Evolutionary conservation across 1,284 basidiomycete genomes (phyloP), one percentile per base, ranked within the genome.

Genomic region (Irpex lacteus): DNA sequence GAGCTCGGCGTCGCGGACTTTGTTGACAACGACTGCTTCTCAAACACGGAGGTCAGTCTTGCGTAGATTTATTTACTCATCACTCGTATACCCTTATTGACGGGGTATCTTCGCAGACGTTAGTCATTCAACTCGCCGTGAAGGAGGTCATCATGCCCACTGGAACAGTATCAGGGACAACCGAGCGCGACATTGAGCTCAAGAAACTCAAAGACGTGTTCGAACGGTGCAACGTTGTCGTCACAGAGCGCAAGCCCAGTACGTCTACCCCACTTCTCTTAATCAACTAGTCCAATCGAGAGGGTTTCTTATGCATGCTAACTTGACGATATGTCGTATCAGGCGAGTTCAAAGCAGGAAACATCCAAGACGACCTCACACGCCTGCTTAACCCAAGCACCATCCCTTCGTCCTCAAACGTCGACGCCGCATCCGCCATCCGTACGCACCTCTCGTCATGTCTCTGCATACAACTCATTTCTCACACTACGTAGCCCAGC

Each of bases 81-180:
- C 40, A 11, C 11, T 44, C 1, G 8, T 44, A 11, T 11, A 11
- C 15, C 15, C 40, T 44, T 11, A 44, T 15, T 44, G 40, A 44
- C 15, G 8, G 15, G 40, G 40, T 5, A 44, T 47, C 26, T 52
- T 56, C 59, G 11, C 67, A 98, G 94, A 96, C 95, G 3, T 85
- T 99, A 13, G 81, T 98, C 57, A 98, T 99, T 66, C 98, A 99
- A 76, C 86, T 99, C 1, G 96, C 95, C 2, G 95, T 96, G 54
- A 99, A 99, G 75, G 98, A 99, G 77, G 96, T 94, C 37, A 83
- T 92, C 64, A 80, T 92, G 44, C 82, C 88, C 0, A 85, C 85
- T 0, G 88, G 89, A n/a, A 91, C 90, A 3, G 76, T 79, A 0
- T 82, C 85, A 36, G 89, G 89, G 0, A 86, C 79, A 1, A 89